Conservation (phyloP, 1,284 basidiomycete genomes). For the Erythrobasidium hasegawianum region DNA sequence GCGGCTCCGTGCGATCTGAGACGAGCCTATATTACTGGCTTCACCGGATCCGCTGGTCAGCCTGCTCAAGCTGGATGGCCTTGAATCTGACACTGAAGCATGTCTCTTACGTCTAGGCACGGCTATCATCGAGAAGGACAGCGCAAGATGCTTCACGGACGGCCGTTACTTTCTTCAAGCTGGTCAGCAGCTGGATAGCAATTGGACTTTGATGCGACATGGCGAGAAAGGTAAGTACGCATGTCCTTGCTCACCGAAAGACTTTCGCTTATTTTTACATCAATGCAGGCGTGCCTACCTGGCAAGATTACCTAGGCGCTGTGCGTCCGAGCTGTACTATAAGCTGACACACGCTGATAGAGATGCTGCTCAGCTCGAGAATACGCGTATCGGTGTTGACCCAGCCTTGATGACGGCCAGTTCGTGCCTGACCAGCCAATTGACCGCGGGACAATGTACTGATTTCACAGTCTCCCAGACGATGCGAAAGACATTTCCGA, state of each 20-base stretch:
- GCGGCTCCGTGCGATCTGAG: slow-evolving; percentile 71
- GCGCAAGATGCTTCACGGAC: slow-evolving; percentile 76
- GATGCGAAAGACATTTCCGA: slow-evolving; percentile 53
- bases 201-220: slow-evolving; percentile 91
- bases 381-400: slow-evolving; percentile 73
- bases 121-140: slow-evolving; percentile 64
- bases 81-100: neutral
- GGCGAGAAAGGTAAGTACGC: slow-evolving; percentile 69
- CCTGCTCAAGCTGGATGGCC: neutral
- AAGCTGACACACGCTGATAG: slow-evolving; percentile 17
- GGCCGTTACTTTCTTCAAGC: slow-evolving; percentile 93
- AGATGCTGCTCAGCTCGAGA: slow-evolving; percentile 55
- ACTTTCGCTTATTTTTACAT: slow-evolving; percentile 9
- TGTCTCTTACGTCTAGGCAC: slow-evolving; percentile 56
- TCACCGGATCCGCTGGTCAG: slow-evolving; percentile 63
- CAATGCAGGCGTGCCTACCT: slow-evolving; percentile 71
- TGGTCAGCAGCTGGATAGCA: slow-evolving; percentile 77
- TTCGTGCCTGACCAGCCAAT: neutral
- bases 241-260: slow-evolving; percentile 42
- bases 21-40: slow-evolving; percentile 82
- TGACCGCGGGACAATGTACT: slow-evolving; percentile 41
- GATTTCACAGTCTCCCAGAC: slow-evolving; percentile 44
- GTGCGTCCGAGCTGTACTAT: slow-evolving; percentile 52
- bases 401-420: slow-evolving; percentile 60
- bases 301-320: slow-evolving; percentile 78